phyloP scores from a whole-genome alignment of 108 stramenopile species.

The Nitzschia inconspicua region DNA sequence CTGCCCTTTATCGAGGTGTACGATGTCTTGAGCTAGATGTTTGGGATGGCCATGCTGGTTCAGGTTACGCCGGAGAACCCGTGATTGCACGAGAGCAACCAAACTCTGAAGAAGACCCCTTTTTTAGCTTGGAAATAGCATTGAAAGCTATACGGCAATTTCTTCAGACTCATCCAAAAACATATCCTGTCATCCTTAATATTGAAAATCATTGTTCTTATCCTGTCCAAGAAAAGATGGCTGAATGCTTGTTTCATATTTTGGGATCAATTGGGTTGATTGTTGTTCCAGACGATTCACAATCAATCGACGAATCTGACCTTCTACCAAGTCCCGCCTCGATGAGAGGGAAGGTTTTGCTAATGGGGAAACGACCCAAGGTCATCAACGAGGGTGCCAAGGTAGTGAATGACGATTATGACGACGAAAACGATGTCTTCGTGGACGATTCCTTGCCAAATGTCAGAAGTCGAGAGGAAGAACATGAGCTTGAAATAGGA shows the following conservation, averaged over 20 bases:
- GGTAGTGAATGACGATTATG: conserved; percentile 78
- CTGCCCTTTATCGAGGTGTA: conserved; percentile 68
- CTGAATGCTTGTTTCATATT: conserved; percentile 46
- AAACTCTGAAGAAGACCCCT: conserved; percentile 4
- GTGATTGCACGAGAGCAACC: conserved; percentile 37
- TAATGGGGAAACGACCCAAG: conserved; percentile 69
- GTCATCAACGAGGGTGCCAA: conserved; percentile 30
- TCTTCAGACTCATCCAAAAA: conserved; percentile 47
- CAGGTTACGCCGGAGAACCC: conserved; percentile 17
- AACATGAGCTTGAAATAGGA: conserved; percentile 40
- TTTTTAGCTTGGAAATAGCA: conserved; percentile 37
- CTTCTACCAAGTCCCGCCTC: conserved; percentile 70
- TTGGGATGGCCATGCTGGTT: conserved; percentile 65
- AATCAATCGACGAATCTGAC: conserved; percentile 21
- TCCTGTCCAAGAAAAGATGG: conserved; percentile 75
- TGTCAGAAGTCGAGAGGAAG: conserved; percentile 38
- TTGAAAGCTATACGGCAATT: conserved; percentile 42
- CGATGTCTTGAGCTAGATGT: conserved; percentile 92
- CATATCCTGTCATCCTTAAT: conserved; percentile 87
- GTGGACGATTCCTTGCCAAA: conserved; percentile 14
- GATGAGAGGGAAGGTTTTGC: conserved; percentile 74
- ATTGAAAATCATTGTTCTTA: conserved; percentile 94
- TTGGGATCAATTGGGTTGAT: conserved; percentile 44
- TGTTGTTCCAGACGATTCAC: conserved; percentile 36
- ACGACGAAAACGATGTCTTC: conserved; percentile 55